Conservation (phyloP, 805 yeast species). For the Cyberlindnera maritima region DNA sequence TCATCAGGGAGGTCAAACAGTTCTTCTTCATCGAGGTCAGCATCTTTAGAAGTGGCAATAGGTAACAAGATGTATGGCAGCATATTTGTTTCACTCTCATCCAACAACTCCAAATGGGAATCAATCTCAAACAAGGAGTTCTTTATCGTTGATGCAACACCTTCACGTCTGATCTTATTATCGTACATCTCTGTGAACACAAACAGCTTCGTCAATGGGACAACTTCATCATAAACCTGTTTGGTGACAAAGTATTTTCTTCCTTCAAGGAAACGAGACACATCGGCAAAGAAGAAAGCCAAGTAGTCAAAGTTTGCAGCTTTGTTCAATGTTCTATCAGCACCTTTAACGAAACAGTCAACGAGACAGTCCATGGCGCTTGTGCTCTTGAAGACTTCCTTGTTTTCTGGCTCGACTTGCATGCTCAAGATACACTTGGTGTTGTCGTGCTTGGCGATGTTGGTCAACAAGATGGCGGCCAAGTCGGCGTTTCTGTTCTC, state of each 20-base stretch:
- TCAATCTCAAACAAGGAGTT: constrained; percentile 81
- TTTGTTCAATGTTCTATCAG: constrained; percentile 66
- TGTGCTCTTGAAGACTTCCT: constrained; percentile 51
- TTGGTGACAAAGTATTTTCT: constrained; percentile 71
- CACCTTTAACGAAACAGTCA: constrained; percentile 87
- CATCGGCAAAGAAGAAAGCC: constrained; percentile 85
- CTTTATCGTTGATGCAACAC: constrained; percentile 89
- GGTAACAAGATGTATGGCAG: constrained; percentile 83
- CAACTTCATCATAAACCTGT: constrained; percentile 71
- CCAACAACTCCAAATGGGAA: constrained; percentile 57
- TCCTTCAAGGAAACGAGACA: constrained; percentile 73
- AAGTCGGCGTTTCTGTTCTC: constrained; percentile 72
- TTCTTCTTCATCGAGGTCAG: constrained; percentile 77
- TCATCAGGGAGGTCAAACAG: constrained; percentile 86
- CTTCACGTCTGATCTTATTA: constrained; percentile 79
- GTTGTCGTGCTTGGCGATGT: constrained; percentile 74
- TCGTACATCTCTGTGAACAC: constrained; percentile 83
- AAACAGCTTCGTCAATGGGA: constrained; percentile 77
- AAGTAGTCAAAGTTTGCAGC: constrained; percentile 78
- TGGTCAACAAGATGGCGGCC: constrained; percentile 79
- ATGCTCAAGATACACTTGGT: constrained; percentile 50
- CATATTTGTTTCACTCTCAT: constrained; percentile 62
- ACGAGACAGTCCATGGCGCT: constrained; percentile 74
- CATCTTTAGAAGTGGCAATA: constrained; percentile 69
- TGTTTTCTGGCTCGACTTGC: constrained; percentile 36